Evolutionary conservation across 306 rosid genomes (phyloP).

Genomic region (Pyrus bretschneideri): DNA sequence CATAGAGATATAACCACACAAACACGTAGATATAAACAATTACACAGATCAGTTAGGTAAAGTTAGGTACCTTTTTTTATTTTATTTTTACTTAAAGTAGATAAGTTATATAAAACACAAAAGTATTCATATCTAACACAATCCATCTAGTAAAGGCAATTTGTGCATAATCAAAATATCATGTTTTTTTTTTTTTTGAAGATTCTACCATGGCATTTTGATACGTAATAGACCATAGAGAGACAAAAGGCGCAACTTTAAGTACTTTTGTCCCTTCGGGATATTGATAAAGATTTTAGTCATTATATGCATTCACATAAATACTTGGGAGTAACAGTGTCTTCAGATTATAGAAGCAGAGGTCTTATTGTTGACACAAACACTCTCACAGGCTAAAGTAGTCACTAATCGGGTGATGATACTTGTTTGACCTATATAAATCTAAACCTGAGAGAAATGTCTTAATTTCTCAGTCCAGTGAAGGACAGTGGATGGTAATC

Average conservation of each 20-base stretch:
- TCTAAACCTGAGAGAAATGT: background rate
- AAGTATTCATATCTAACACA: background rate
- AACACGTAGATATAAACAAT: background rate
- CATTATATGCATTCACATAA: background rate
- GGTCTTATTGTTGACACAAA: background rate
- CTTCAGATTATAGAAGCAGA: background rate
- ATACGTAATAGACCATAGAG: background rate
- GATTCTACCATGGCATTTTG: background rate
- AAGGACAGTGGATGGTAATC: background rate
- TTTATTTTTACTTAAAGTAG: background rate
- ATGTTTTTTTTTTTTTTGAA: background rate
- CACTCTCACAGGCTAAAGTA: background rate
- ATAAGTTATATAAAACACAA: background rate
- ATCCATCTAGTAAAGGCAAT: background rate
- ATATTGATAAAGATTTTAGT: background rate
- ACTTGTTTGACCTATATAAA: background rate
- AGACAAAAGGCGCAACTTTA: background rate
- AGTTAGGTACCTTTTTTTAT: background rate
- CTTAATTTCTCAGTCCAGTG: background rate
- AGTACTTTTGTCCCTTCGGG: too few species aligned
- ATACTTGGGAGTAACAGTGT: background rate
- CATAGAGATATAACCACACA: conserved; percentile 12
- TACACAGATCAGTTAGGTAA: background rate
- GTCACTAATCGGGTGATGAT: background rate
- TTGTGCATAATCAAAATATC: background rate